A percentile compares a stretch with the other conserved stretches of the same genome.
These are phyloP conservation scores for Leucoagaricus sp. DNA, from an alignment of 1,284 basidiomycete species.

Conservation along the genomic window DNA sequence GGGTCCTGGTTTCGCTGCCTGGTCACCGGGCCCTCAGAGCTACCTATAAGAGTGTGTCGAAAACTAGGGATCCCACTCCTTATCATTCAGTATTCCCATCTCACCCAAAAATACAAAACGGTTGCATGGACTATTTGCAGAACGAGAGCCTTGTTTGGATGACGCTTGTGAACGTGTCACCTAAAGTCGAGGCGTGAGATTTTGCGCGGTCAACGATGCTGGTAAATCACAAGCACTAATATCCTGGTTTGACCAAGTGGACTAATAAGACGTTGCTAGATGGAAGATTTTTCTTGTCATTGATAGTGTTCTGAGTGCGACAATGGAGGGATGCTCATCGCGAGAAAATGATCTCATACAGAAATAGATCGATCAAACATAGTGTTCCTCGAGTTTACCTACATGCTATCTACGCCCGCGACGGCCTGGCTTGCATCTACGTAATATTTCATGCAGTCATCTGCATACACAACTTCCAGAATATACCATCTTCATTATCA, in stretches of 20 bases:
- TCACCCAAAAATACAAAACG: conserved; percentile 7
- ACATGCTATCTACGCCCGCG: too few relatives aligned
- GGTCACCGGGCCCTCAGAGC: not conserved
- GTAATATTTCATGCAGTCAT: too few relatives aligned
- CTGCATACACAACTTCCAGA: too few relatives aligned
- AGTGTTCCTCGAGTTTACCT: too few relatives aligned
- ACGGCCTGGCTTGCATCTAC: too few relatives aligned
- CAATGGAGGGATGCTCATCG: not conserved
- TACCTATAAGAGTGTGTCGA: not conserved
- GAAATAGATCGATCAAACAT: not conserved
- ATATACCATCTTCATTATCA: too few relatives aligned
- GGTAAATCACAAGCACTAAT: conserved; percentile 16
- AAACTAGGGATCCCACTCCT: not conserved
- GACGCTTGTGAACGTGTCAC: conserved; percentile 17
- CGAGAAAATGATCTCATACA: not conserved
- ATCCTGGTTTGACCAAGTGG: not conserved
- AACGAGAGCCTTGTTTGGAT: conserved; percentile 19
- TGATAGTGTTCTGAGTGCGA: not conserved
- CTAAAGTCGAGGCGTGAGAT: conserved; percentile 20
- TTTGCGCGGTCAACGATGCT: conserved; percentile 21
- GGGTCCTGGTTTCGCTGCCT: conserved; percentile 1
- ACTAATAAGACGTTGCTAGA: not conserved
- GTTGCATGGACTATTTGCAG: conserved; percentile 16
- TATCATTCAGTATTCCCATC: not conserved
- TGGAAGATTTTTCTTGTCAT: not conserved